Base-by-base conservation (phyloP, 495 filamentous ascomycete genomes). In the Viridothelium virens region DNA sequence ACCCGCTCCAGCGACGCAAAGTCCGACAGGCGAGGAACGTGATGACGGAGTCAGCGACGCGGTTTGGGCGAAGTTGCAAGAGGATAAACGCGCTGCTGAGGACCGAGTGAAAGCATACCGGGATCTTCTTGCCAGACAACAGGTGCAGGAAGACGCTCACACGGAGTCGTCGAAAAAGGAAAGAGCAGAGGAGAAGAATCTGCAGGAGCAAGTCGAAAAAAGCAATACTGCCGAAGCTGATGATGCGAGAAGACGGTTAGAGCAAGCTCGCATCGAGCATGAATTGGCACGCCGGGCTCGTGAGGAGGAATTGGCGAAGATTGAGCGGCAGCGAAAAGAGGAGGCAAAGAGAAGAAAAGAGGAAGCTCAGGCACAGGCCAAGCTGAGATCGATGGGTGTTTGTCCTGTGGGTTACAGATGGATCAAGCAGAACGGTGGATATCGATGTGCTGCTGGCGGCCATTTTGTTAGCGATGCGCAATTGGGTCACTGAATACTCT, bases 361-460 rank as follows among this genome's bases (percentile, higher is more conserved):
- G 67, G 67, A 71, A 62, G 68, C 63, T 63, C 38, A 34, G 56
- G 63, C 56, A 1, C 69, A 75, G 71, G 41, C 68, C 63, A 76
- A 76, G 66, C 66, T 78, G 65, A 69, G 64, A 66, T 25, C 63
- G 34, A 69, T 78, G 73, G 77, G 74, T 25, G 39, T 68, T 37
- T 78, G 77, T 70, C 64, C 64, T 37, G 62, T 61, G 66, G 77
- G 76, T 16, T 78, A 38, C 61, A 38, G 63, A 56, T 78, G 77
- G 77, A 73, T 76, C 61, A 77, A 73, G 68, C 73, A 78, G 64
- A n/a, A 12, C 25, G 39, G 56, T 37, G 76, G 74, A 18, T 73
- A 80, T 71, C 76, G 80, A 73, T 86, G 73, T 84, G 83, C 82
- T 74, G 83, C 78, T 71, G 81, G 74, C 69, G 79, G 76, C 59